Percentiles rank a stretch among this genome's conserved stretches.
Conservation (phyloP, 2,329 filamentous ascomycete species). For the Coniochaeta sp. region DNA sequence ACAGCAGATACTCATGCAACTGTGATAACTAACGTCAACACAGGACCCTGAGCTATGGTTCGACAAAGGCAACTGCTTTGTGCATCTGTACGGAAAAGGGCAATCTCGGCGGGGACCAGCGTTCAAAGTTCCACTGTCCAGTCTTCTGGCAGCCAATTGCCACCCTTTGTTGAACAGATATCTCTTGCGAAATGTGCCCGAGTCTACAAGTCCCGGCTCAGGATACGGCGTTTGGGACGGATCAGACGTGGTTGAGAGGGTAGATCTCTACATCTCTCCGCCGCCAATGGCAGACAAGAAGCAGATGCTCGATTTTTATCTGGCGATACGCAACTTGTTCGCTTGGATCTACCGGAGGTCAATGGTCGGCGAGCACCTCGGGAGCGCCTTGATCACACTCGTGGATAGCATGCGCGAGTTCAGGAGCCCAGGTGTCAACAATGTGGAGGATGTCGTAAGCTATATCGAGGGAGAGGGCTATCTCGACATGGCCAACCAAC, state of each 20-base stretch:
- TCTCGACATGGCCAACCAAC: constrained; percentile 54
- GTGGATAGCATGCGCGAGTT: constrained; percentile 58
- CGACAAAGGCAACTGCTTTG: constrained; percentile 58
- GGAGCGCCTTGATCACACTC: constrained; percentile 55
- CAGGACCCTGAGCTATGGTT: constrained; percentile 69
- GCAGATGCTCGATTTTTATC: constrained; percentile 53
- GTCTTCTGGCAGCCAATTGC: constrained; percentile 50
- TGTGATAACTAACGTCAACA: constrained; percentile 5
- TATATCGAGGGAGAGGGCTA: constrained; percentile 68
- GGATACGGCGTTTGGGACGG: constrained; percentile 5
- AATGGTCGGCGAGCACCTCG: constrained; percentile 60
- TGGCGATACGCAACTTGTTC: constrained; percentile 68
- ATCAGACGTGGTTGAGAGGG: constrained; percentile 14
- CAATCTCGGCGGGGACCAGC: constrained; percentile 59
- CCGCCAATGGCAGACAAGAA: constrained; percentile 44
- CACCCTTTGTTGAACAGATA: constrained; percentile 50
- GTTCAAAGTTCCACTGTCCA: constrained; percentile 55
- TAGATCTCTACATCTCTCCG: constrained; percentile 64
- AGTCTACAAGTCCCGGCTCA: constrained; percentile 4
- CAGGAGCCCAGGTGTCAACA: constrained; percentile 44
- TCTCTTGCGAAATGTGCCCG: constrained; percentile 24
- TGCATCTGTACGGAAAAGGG: constrained; percentile 61
- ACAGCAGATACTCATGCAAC: no score
- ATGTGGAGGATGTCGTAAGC: constrained; percentile 51
- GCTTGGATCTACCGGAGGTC: constrained; percentile 61